These are phyloP conservation scores for Aspergillus saccharolyticus DNA, from an alignment of 495 filamentous ascomycete species.

Conservation along the genomic window DNA sequence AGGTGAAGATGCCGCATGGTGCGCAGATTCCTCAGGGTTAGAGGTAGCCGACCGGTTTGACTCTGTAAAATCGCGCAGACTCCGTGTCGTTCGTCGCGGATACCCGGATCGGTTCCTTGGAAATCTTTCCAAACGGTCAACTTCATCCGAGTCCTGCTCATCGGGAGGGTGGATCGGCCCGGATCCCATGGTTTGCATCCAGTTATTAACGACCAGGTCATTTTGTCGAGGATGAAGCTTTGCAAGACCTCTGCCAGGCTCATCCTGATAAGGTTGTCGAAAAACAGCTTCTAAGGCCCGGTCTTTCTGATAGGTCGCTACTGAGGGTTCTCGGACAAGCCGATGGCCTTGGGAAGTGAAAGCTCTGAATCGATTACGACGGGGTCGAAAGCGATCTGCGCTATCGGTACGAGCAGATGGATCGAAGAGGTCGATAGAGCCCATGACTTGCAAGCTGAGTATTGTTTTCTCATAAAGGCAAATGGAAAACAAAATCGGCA, in stretches of 20 bases:
- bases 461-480: slow-evolving; percentile 79
- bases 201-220: slow-evolving; percentile 70
- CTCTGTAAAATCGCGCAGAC: slow-evolving; percentile 47
- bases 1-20: slow-evolving; percentile 26
- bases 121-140: slow-evolving; percentile 52
- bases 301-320: slow-evolving; percentile 82
- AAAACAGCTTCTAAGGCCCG: slow-evolving; percentile 91
- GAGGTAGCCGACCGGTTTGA: slow-evolving; percentile 50
- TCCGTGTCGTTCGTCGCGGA: slow-evolving; percentile 26
- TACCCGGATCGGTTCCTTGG: slow-evolving; percentile 29
- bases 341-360: slow-evolving; percentile 61
- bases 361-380: slow-evolving; percentile 50
- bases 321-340: slow-evolving; percentile 72
- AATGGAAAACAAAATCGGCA: slow-evolving; percentile 78
- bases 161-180: slow-evolving; percentile 58
- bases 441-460: slow-evolving; percentile 63
- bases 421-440: slow-evolving; percentile 66
- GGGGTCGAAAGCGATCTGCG: slow-evolving; percentile 22
- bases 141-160: slow-evolving; percentile 54
- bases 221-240: slow-evolving; percentile 58
- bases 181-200: slow-evolving; percentile 75
- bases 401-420: slow-evolving; percentile 33
- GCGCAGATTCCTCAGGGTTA: slow-evolving; percentile 51
- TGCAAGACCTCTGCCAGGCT: slow-evolving; percentile 40
- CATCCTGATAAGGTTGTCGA: slow-evolving; percentile 51